Evolutionary conservation across 75 land plant genomes (phyloP), one percentile per base, ranked within the genome.

Genomic region (Ceratopteris richardii): DNA sequence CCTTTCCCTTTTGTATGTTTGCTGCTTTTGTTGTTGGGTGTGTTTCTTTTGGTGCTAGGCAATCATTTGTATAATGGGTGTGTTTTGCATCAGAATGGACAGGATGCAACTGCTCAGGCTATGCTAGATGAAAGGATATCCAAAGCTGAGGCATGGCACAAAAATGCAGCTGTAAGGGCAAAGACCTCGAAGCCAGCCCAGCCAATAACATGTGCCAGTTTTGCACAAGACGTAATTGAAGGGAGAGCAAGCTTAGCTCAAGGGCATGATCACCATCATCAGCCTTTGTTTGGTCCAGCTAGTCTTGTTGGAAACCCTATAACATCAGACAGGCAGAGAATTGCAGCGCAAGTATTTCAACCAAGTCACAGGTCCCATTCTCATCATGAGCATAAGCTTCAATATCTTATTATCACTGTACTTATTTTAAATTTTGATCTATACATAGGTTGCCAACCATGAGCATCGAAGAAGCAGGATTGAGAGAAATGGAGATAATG

Each of bases 401-500:
- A 29, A n/a, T n/a, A n/a, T n/a, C n/a, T n/a, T n/a, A n/a, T n/a
- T n/a, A n/a, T n/a, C n/a, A n/a, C n/a, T n/a, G n/a, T n/a, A n/a
- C n/a, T n/a, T n/a, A n/a, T n/a, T n/a, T n/a, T n/a, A n/a, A n/a
- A n/a, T n/a, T n/a, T n/a, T n/a, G n/a, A n/a, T n/a, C n/a, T n/a
- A n/a, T n/a, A n/a, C n/a, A 17, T 53, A 93, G 99, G 63, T 21
- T 95, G 71, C 99, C 99, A 33, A 87, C 92, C 29, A 95, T 95
- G 99, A 95, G 99, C 67, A 95, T 95, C 41, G 99, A 95, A 62
- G 85, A 95, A 58, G 99, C 99, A 39, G 99, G 99, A 16, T 56
- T 95, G 48, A 74, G 60, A 53, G 99, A 95, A 73, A 95, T 95
- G 99, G 79, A 95, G 11, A 86, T 95, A 12, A 95, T 95, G 99